Conservation (phyloP, 495 filamentous ascomycete genomes). For the Neurospora discreta region DNA sequence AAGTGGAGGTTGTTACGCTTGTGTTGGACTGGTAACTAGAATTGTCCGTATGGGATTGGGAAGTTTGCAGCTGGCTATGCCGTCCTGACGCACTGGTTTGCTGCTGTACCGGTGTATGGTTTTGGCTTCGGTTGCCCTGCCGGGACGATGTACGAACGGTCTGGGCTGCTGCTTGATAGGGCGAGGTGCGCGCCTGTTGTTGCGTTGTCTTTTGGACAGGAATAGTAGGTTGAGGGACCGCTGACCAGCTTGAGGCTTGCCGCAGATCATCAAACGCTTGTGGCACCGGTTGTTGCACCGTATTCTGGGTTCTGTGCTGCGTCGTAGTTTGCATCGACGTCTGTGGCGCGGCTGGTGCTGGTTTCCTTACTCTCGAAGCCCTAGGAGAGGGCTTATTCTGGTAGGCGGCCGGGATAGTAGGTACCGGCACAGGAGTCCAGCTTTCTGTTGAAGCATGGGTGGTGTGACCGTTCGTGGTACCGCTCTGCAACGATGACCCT, state of each 20-base stretch:
- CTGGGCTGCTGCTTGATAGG: constrained; percentile 10
- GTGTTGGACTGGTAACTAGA: constrained; percentile 3
- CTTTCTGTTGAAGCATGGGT: background rate
- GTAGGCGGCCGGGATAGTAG: background rate
- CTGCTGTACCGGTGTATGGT: constrained; percentile 11
- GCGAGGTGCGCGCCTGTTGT: constrained; percentile 8
- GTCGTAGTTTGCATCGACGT: background rate
- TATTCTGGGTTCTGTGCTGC: background rate
- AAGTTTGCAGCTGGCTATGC: constrained; percentile 1
- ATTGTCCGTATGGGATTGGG: constrained; percentile 3
- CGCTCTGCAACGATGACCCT: background rate
- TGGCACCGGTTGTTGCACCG: background rate
- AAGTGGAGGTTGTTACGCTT: constrained; percentile 2
- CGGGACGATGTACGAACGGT: constrained; percentile 13
- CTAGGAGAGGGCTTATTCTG: constrained; percentile 11
- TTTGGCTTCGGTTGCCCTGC: constrained; percentile 12
- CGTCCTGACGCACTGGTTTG: constrained; percentile 2
- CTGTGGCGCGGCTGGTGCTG: background rate
- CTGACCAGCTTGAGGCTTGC: constrained; percentile 12
- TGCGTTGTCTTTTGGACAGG: background rate
- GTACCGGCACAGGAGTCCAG: constrained; percentile 10
- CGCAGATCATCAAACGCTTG: constrained; percentile 14
- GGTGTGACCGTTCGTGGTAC: background rate
- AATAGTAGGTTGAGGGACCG: constrained; percentile 3
- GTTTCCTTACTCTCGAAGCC: constrained; percentile 6